Percentiles rank a stretch among this genome's conserved stretches.
These are phyloP conservation scores for Kluyveromyces siamensis DNA, from an alignment of 805 yeast species.

Conservation along the genomic window DNA sequence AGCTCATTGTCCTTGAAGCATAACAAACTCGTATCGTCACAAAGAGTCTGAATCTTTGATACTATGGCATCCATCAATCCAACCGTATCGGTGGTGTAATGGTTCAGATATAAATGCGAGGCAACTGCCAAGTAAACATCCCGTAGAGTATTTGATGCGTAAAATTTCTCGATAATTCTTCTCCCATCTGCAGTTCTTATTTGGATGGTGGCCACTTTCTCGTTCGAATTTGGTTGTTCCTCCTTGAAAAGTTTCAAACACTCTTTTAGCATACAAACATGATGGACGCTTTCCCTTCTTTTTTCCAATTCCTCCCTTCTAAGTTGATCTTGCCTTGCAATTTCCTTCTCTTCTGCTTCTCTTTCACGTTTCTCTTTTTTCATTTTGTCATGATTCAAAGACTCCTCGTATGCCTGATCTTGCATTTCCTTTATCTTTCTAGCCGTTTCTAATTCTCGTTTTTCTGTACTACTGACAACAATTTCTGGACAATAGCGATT, in stretches of 20 bases:
- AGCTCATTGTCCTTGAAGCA: slow-evolving; percentile 14
- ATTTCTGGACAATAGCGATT: slow-evolving; percentile 57
- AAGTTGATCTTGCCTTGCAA: background rate
- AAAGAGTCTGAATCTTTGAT: slow-evolving; percentile 24
- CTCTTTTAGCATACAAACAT: slow-evolving; percentile 17
- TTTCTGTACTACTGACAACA: slow-evolving; percentile 48
- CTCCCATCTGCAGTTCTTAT: slow-evolving; percentile 25
- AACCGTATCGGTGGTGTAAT: slow-evolving; percentile 58
- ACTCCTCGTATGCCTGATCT: slow-evolving; percentile 56
- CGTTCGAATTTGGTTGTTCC: background rate
- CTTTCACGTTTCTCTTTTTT: slow-evolving; percentile 39
- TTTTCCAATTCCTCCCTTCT: slow-evolving; percentile 9
- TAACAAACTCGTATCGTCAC: slow-evolving; percentile 10
- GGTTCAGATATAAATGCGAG: slow-evolving; percentile 16
- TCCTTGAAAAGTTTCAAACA: slow-evolving; percentile 8
- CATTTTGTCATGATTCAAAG: slow-evolving; percentile 46
- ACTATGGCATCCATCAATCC: slow-evolving; percentile 54
- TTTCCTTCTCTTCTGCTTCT: slow-evolving; percentile 9
- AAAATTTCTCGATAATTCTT: slow-evolving; percentile 20
- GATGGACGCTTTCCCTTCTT: slow-evolving; percentile 10
- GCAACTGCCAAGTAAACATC: slow-evolving; percentile 20
- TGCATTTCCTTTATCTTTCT: slow-evolving; percentile 55
- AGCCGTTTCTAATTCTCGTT: slow-evolving; percentile 47
- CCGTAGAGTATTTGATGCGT: slow-evolving; percentile 11
- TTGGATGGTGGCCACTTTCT: slow-evolving; percentile 20